Base-by-base conservation (phyloP, 306 rosid species). In the Prinsepia uniflora region DNA sequence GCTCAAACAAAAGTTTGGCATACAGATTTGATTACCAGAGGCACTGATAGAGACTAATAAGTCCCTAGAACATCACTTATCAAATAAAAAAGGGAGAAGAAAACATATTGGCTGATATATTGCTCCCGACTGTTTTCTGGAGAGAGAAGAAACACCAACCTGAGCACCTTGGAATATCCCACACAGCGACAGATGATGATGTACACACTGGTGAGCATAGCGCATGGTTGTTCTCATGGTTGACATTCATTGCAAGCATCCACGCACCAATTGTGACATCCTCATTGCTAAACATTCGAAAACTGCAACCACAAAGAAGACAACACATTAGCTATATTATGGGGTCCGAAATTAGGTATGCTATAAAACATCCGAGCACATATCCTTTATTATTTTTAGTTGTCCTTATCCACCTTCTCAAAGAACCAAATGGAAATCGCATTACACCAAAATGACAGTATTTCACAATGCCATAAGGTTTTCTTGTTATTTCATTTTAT, bases 181-280 rank as follows among this genome's bases (percentile, higher is more conserved):
- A 95, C 58, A 95, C 97, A 18, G 99, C 97, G 7, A 95, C 80
- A 45, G 96, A 95, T 72, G 92, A 74, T 14, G 91, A 53, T 4
- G 97, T 85, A 76, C 99, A 95, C 9, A 75, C 82, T 53, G 81
- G 42, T 57, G 81, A 79, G 74, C 99, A 91, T 20, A 95, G 78
- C 69, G 88, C 90, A 49, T 80, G 86, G 73, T 81, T 76, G 71
- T 91, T 87, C 84, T 95, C 99, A 70, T 95, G 93, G 47, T 89
- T 81, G 75, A 95, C 99, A 82, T 95, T 95, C 99, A 95, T 95
- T 59, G 99, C 96, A 24, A 91, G 97, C 99, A 95, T 95, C 99
- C 96, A 95, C 58, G 96, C 92, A 63, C 97, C 99, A 77, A 95
- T 87, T 24, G 99, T 95, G 50, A 95, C 99, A 81, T 95, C 99